These are phyloP conservation scores for Coemansia javaensis DNA, from an alignment of 192 early-diverging fungal genomes.

Conservation along the genomic window DNA sequence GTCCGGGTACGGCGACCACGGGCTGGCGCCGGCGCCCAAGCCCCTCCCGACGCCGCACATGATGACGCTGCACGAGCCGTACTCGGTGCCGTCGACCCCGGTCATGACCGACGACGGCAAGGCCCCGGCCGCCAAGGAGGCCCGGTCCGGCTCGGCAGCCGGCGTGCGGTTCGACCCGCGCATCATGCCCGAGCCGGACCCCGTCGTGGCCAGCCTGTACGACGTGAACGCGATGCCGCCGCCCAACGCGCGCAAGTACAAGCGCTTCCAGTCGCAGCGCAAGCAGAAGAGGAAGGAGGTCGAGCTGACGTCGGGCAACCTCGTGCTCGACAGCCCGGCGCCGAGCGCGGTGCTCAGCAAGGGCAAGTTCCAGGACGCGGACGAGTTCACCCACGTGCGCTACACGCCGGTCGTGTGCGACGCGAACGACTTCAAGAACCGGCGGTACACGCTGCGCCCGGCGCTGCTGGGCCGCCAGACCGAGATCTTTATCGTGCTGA, in stretches of 20 bases:
- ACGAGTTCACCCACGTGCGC: conserved; percentile 89
- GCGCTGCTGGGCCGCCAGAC: conserved; percentile 69
- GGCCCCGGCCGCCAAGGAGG: conserved; percentile 3
- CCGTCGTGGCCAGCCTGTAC: conserved; percentile 35
- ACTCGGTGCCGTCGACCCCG: conserved; percentile 31
- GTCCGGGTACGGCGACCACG: conserved; percentile 14
- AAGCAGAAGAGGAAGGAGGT: conserved; percentile 51
- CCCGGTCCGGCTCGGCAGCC: conserved; percentile 1
- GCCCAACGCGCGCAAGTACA: conserved; percentile 39
- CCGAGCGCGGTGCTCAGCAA: conserved; percentile 54
- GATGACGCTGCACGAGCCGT: conserved; percentile 40
- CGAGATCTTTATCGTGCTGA: conserved; percentile 88
- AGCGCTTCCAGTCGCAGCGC: conserved; percentile 50
- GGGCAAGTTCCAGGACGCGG: conserved; percentile 51
- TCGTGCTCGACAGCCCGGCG: conserved; percentile 70
- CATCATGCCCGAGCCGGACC: conserved; percentile 42
- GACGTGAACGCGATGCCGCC: conserved; percentile 42
- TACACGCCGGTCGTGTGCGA: conserved; percentile 91
- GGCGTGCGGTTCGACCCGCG: conserved; percentile 40
- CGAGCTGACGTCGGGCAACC: conserved; percentile 63
- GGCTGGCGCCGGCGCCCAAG: conserved; percentile 26
- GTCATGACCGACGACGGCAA: conserved; percentile 27
- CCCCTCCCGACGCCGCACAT: conserved; percentile 38
- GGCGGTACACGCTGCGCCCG: conserved; percentile 76
- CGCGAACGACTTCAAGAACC: conserved; percentile 72